Evolutionary conservation across 2,329 filamentous ascomycete genomes (phyloP).

Genomic region (Alternaria solani): DNA sequence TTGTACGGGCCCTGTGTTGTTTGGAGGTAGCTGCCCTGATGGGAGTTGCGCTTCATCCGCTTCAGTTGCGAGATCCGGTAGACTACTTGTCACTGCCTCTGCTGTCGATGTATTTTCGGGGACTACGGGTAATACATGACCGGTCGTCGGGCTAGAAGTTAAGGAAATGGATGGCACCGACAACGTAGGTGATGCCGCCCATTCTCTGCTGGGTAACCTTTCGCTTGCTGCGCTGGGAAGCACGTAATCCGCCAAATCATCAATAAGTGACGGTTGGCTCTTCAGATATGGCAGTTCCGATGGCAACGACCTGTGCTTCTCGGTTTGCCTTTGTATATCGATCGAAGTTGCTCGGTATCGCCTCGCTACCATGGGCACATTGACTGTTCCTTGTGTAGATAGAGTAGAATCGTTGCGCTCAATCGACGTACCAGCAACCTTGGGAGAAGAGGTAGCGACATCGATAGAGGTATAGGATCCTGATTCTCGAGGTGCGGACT

Average conservation of each 20-base stretch:
- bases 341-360: constrained; percentile 28
- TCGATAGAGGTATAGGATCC: constrained; percentile 10
- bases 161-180: constrained; percentile 12
- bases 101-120: background rate
- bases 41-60: background rate
- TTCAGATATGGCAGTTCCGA: constrained; percentile 27
- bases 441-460: constrained; percentile 10
- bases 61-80: background rate
- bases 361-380: constrained; percentile 24
- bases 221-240: constrained; percentile 20
- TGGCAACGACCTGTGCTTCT: constrained; percentile 29
- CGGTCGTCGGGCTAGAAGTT: constrained; percentile 8
- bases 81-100: background rate
- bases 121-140: background rate
- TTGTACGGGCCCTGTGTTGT: background rate
- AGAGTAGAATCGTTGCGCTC: constrained; percentile 29
- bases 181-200: background rate
- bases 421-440: constrained; percentile 22
- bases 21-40: no score
- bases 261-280: constrained; percentile 33
- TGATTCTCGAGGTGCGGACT: background rate
- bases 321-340: constrained; percentile 21
- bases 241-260: constrained; percentile 35
- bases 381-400: constrained; percentile 22
- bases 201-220: constrained; percentile 1